Percentiles rank a stretch among this genome's conserved stretches.
Conservation (phyloP, 148 eudicot genomes). For the Arctostaphylos glauca region DNA sequence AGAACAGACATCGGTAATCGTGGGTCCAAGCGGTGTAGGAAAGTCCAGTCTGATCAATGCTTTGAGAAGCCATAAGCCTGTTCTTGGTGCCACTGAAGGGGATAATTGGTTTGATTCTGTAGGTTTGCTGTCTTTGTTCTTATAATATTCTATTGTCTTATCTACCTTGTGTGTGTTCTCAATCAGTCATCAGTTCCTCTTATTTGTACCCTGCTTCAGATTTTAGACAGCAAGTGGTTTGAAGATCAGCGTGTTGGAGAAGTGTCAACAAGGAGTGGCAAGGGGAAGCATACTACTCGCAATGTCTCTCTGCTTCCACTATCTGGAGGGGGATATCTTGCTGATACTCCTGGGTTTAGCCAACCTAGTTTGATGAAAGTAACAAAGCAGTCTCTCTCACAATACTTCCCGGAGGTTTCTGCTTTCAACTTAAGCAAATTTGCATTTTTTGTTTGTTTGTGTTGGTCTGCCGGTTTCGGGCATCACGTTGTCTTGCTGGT, state of each 20-base stretch:
- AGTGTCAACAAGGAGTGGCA: slow-evolving; percentile 93
- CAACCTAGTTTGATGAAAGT: slow-evolving; percentile 91
- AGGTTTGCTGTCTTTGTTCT: slow-evolving; percentile 26
- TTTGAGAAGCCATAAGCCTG: slow-evolving; percentile 50
- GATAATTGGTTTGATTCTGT: slow-evolving; percentile 59
- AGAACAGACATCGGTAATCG: slow-evolving; percentile 80
- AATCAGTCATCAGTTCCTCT: background rate
- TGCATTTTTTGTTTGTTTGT: background rate
- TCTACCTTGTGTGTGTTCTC: background rate
- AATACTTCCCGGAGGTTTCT: slow-evolving; percentile 83
- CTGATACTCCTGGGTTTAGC: slow-evolving; percentile 95
- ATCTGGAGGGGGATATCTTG: slow-evolving; percentile 82
- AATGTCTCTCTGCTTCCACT: slow-evolving; percentile 84
- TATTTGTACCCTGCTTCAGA: slow-evolving; percentile 32
- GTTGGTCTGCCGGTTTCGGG: background rate
- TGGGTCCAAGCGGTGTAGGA: slow-evolving; percentile 99
- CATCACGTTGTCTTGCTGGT: background rate
- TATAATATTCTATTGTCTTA: background rate
- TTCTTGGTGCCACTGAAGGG: slow-evolving; percentile 35
- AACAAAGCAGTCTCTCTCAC: slow-evolving; percentile 73
- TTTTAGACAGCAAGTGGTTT: slow-evolving; percentile 74
- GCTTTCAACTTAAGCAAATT: slow-evolving; percentile 19
- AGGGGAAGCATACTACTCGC: slow-evolving; percentile 94
- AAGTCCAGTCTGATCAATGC: slow-evolving; percentile 93
- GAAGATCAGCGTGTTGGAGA: slow-evolving; percentile 92